These are phyloP conservation scores for Ceriops decandra DNA, from an alignment of 345 rosid species.

Conservation along the genomic window DNA sequence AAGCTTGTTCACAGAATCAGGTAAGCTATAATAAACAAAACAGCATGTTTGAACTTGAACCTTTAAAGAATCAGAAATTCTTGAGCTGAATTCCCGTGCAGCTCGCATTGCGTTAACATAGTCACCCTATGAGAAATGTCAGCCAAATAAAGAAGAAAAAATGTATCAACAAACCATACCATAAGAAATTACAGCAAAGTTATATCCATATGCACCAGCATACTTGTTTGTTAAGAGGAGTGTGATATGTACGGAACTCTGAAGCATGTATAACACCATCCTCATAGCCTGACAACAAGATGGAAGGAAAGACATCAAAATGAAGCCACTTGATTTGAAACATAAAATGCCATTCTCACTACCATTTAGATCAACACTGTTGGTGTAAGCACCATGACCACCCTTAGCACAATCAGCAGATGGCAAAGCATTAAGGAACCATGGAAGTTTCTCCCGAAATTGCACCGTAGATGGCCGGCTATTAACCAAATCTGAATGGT, in stretches of 20 bases:
- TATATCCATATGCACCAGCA: neutral
- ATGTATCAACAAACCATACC: neutral
- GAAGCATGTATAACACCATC: conserved; percentile 24
- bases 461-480: conserved; percentile 54
- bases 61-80: conserved; percentile 24
- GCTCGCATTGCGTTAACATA: conserved; percentile 26
- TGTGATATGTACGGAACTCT: conserved; percentile 31
- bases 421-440: conserved; percentile 92
- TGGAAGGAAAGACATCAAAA: neutral
- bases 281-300: conserved; percentile 22
- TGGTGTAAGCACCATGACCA: conserved; percentile 93
- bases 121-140: conserved; percentile 24
- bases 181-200: no score
- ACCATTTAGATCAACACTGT: conserved; percentile 89
- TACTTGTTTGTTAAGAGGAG: conserved; percentile 30
- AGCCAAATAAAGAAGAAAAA: conserved; percentile 12
- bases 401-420: conserved; percentile 98
- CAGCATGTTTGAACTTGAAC: conserved; percentile 19
- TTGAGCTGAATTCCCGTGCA: conserved; percentile 25
- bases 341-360: conserved; percentile 9
- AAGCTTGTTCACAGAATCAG: neutral
- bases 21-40: neutral
- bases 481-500: conserved; percentile 42
- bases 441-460: conserved; percentile 87
- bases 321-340: neutral